These are phyloP conservation scores for Mycothermus thermophilus DNA, from an alignment of 495 filamentous ascomycete genomes.

Conservation along the genomic window DNA sequence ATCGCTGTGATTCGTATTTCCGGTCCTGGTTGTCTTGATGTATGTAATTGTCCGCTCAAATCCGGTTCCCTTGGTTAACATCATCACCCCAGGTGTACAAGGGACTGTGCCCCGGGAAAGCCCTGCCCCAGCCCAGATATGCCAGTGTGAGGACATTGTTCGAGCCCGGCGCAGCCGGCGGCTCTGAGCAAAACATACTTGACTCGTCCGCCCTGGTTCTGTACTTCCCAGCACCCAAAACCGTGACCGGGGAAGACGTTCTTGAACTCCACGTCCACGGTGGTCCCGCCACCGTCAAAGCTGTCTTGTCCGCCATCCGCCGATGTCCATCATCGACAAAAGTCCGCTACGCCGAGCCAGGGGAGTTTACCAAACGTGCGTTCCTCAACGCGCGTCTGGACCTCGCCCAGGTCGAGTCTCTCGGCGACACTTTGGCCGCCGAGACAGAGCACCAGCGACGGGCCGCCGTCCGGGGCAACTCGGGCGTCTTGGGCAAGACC, in stretches of 20 bases:
- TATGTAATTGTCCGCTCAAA: conserved; percentile 26
- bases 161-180: conserved; percentile 35
- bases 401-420: conserved; percentile 85
- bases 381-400: conserved; percentile 79
- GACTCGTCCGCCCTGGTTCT: conserved; percentile 74
- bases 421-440: conserved; percentile 72
- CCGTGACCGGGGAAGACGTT: conserved; percentile 83
- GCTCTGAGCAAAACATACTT: conserved; percentile 38
- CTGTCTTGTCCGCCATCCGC: conserved; percentile 67
- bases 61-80: conserved; percentile 4
- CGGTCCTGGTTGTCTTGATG: conserved; percentile 57
- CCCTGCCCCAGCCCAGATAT: conserved; percentile 55
- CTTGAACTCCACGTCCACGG: conserved; percentile 91
- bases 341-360: conserved; percentile 84
- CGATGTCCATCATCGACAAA: conserved; percentile 11
- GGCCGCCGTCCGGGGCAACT: conserved; percentile 65
- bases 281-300: conserved; percentile 74
- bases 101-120: conserved; percentile 51
- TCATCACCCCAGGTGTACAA: conserved; percentile 60
- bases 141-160: conserved; percentile 67
- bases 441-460: conserved; percentile 90
- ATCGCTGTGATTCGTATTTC: conserved; percentile 88
- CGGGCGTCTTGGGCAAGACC: conserved; percentile 51
- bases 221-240: conserved; percentile 73
- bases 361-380: conserved; percentile 88